These are phyloP conservation scores for Rhododendron ferrugineum DNA, from an alignment of 148 eudicot genomes.

Conservation along the genomic window DNA sequence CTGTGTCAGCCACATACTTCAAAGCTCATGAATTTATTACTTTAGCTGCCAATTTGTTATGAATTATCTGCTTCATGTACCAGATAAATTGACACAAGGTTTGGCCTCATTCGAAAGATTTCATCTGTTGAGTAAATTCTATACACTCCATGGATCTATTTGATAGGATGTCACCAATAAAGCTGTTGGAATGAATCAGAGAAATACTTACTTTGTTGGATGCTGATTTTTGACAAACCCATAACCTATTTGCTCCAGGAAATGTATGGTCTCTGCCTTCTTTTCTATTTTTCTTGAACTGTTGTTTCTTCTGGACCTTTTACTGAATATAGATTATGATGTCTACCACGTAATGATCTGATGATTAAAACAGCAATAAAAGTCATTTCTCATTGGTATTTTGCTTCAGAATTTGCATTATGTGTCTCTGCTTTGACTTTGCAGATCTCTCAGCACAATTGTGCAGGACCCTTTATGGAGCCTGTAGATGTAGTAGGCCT, in stretches of 20 bases:
- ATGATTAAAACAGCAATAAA: neutral
- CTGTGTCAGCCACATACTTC: too few species aligned
- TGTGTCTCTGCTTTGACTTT: neutral
- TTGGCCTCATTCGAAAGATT: neutral
- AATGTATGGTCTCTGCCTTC: neutral
- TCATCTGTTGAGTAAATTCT: neutral
- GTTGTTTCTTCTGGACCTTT: neutral
- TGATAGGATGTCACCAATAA: neutral
- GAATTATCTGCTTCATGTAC: neutral
- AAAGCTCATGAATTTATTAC: neutral
- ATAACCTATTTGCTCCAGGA: neutral
- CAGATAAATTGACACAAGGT: too few species aligned
- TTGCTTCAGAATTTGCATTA: neutral
- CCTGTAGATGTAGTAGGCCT: neutral
- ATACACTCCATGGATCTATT: neutral
- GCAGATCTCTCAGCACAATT: neutral
- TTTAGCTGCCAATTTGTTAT: neutral
- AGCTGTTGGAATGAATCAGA: too few species aligned
- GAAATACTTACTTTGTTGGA: neutral
- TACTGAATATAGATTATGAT: neutral
- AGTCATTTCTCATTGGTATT: neutral
- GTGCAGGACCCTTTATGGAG: neutral
- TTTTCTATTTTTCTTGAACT: neutral
- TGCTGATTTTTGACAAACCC: neutral
- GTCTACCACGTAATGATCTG: neutral